Conservation (phyloP, 805 yeast species). For the Starmerella geochares region DNA sequence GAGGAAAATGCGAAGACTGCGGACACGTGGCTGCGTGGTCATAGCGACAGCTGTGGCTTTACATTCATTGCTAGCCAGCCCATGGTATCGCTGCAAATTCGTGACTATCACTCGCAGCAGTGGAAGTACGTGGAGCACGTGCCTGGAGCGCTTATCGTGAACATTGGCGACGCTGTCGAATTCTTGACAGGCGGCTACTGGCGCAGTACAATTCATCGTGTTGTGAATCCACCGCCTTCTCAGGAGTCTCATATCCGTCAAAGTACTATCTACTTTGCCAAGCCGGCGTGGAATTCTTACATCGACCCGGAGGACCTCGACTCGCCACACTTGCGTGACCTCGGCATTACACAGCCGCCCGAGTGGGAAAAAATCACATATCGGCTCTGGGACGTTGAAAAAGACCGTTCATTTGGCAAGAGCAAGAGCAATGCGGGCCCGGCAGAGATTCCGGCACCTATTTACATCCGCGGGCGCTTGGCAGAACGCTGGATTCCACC, state of each 20-base stretch:
- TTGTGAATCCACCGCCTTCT: slow-evolving; percentile 39
- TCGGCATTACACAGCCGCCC: slow-evolving; percentile 31
- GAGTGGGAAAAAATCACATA: slow-evolving; percentile 35
- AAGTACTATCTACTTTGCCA: slow-evolving; percentile 38
- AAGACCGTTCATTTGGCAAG: slow-evolving; percentile 39
- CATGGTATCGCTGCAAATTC: slow-evolving; percentile 35
- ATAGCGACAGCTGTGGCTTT: slow-evolving; percentile 38
- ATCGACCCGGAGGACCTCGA: slow-evolving; percentile 37
- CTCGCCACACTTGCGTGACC: slow-evolving; percentile 33
- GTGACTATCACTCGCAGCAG: slow-evolving; percentile 31
- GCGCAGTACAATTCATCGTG: slow-evolving; percentile 40
- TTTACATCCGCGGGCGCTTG: slow-evolving; percentile 35
- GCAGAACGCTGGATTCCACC: slow-evolving; percentile 42
- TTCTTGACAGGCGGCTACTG: slow-evolving; percentile 40
- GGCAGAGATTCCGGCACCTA: slow-evolving; percentile 35
- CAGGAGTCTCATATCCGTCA: slow-evolving; percentile 34
- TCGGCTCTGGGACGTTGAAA: slow-evolving; percentile 39
- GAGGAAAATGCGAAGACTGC: slow-evolving; percentile 32
- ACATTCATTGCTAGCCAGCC: slow-evolving; percentile 38
- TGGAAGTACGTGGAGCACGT: slow-evolving; percentile 36
- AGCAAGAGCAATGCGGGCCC: slow-evolving; percentile 32
- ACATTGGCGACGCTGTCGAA: slow-evolving; percentile 37
- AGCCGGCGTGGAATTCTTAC: slow-evolving; percentile 33
- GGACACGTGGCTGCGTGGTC: slow-evolving; percentile 40
- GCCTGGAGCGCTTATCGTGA: slow-evolving; percentile 34